A percentile compares a stretch with the other conserved stretches of the same genome.
phyloP scores from a whole-genome alignment of 2,329 filamentous ascomycete genomes.

The Xylariaceae sp. region DNA sequence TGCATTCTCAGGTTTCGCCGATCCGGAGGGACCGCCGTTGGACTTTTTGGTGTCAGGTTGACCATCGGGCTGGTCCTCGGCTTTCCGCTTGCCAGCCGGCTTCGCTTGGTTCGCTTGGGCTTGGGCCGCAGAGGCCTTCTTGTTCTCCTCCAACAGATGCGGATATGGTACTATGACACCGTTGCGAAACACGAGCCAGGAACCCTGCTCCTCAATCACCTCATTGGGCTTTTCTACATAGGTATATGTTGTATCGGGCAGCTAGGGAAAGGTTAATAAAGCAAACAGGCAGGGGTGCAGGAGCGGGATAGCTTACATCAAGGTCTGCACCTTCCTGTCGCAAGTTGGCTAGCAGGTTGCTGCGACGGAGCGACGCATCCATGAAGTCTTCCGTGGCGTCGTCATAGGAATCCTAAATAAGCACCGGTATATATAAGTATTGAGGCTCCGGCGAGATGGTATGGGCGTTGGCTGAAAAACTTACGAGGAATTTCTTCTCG shows the following conservation, averaged over 20 bases:
- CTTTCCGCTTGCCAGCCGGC: slow-evolving; percentile 42
- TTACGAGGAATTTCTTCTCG: slow-evolving; percentile 38
- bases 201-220: slow-evolving; percentile 22
- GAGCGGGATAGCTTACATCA: slow-evolving; percentile 24
- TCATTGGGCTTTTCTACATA: slow-evolving; percentile 23
- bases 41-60: slow-evolving; percentile 46
- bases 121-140: slow-evolving; percentile 24
- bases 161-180: slow-evolving; percentile 31
- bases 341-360: slow-evolving; percentile 24
- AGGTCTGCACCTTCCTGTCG: slow-evolving; percentile 21
- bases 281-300: not conserved
- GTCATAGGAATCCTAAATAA: slow-evolving; percentile 26
- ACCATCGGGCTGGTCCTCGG: slow-evolving; percentile 44
- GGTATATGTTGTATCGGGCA: slow-evolving; percentile 24
- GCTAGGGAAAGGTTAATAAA: slow-evolving; percentile 13
- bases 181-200: slow-evolving; percentile 23
- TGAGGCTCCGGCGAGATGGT: no score
- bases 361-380: slow-evolving; percentile 26
- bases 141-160: slow-evolving; percentile 31
- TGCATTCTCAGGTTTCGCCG: slow-evolving; percentile 23
- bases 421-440: slow-evolving; percentile 15
- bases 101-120: slow-evolving; percentile 32
- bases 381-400: slow-evolving; percentile 26
- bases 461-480: no score
- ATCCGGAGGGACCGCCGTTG: slow-evolving; percentile 27